Percentiles rank a stretch among this genome's conserved stretches.
phyloP scores from a whole-genome alignment of 345 rosid species.

The Camelina laxa region DNA sequence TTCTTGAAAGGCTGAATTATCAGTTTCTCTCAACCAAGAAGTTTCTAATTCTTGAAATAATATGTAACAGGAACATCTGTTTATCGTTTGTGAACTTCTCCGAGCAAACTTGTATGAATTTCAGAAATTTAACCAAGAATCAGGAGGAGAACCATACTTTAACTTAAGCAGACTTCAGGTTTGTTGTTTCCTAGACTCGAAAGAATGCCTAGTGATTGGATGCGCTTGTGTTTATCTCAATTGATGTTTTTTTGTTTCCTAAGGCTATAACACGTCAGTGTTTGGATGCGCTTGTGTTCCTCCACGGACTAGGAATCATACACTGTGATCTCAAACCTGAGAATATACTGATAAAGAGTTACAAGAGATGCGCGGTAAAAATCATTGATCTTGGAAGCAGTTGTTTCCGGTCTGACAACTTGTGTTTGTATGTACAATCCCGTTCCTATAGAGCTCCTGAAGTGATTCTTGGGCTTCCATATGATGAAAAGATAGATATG shows the following conservation, averaged over 20 bases:
- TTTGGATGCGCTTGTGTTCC: constrained; percentile 86
- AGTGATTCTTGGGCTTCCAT: constrained; percentile 92
- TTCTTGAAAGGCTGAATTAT: not conserved
- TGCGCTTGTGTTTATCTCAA: not conserved
- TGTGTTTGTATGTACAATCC: constrained; percentile 87
- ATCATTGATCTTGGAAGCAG: constrained; percentile 99
- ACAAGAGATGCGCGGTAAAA: constrained; percentile 75
- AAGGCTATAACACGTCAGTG: constrained; percentile 87
- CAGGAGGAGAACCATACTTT: constrained; percentile 81
- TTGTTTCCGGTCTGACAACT: constrained; percentile 80
- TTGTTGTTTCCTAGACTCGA: constrained; percentile 17
- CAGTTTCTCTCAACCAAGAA: not conserved
- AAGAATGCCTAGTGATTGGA: no score
- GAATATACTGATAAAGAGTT: constrained; percentile 85
- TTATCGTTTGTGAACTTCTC: constrained; percentile 94
- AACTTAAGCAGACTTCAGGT: constrained; percentile 81
- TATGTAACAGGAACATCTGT: constrained; percentile 78
- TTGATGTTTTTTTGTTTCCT: constrained; percentile 18
- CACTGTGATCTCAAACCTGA: constrained; percentile 98
- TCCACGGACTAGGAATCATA: constrained; percentile 83
- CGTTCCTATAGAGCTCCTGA: constrained; percentile 98
- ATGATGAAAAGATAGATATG: constrained; percentile 83
- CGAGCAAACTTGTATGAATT: constrained; percentile 86
- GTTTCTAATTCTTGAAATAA: not conserved
- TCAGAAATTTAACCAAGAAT: constrained; percentile 86